Evolutionary conservation across 2,329 filamentous ascomycete genomes (phyloP).

Genomic region (Xylaria sp.): DNA sequence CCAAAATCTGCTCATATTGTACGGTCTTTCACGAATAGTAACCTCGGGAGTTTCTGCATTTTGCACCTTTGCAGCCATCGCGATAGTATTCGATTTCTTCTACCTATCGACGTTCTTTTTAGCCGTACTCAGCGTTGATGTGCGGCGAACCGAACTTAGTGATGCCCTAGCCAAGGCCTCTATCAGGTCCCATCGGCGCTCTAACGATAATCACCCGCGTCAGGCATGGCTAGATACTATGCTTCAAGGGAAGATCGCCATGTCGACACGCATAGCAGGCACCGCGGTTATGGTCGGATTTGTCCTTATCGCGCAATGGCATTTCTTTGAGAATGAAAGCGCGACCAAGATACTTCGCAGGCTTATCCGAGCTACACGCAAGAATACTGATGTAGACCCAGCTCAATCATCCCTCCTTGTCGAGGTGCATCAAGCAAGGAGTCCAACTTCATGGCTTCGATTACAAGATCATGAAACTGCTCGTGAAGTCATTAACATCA

Average conservation of each 20-base stretch:
- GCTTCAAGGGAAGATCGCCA: conserved; percentile 71
- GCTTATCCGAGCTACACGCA: conserved; percentile 49
- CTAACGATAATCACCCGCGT: conserved; percentile 46
- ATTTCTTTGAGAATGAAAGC: conserved; percentile 75
- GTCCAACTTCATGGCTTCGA: conserved; percentile 79
- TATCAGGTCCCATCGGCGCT: conserved; percentile 51
- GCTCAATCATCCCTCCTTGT: conserved; percentile 60
- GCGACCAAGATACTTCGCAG: conserved; percentile 53
- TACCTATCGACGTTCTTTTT: conserved; percentile 84
- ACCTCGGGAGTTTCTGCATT: conserved; percentile 78
- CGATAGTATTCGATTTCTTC: conserved; percentile 80
- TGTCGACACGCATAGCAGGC: conserved; percentile 80
- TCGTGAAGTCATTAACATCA: conserved; percentile 77
- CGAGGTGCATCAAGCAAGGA: conserved; percentile 77
- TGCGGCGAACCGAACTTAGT: conserved; percentile 78
- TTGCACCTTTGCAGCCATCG: conserved; percentile 80
- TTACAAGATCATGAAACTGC: conserved; percentile 84
- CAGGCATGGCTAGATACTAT: conserved; percentile 71
- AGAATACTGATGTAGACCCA: conserved; percentile 43
- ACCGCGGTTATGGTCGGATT: conserved; percentile 79
- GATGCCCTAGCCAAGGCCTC: conserved; percentile 73
- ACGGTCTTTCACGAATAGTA: conserved; percentile 72
- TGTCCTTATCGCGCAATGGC: conserved; percentile 78
- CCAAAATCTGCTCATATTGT: conserved; percentile 76
- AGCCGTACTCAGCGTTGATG: conserved; percentile 81